Evolutionary conservation across 2,329 filamentous ascomycete genomes (phyloP), one percentile per base, ranked within the genome.

Genomic region (Chrysosporium keratinophilum): DNA sequence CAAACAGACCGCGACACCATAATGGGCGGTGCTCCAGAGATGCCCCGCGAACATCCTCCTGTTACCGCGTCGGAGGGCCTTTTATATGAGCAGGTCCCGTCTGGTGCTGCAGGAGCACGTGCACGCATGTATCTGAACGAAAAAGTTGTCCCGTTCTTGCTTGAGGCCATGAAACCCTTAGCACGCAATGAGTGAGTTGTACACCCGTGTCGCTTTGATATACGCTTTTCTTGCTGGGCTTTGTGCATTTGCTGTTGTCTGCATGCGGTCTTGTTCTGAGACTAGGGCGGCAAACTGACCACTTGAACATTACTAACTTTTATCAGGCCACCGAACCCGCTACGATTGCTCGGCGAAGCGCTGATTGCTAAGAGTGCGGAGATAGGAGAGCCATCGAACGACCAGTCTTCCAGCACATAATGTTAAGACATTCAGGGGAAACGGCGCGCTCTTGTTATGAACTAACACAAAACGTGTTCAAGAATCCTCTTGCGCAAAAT

Each of bases 101-200:
- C 54, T 17, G 39, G 79, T 1, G 69, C 77, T 1, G 82, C 87
- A 62, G 84, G 85, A 45, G 85, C 84, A 19, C 81, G 83, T 0
- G 81, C 81, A 4, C 78, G 85, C 43, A 78, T 80, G 62, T 89
- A 88, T 65, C 69, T 89, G 60, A 88, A 88, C 63, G 76, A 77
- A 47, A 86, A 82, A 61, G 78, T 89, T 40, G 85, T 84, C 0
- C 79, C 79, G 0, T 77, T 79, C 23, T 63, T 89, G 55, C 70
- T 88, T 39, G 84, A 88, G 62, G 85, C 84, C 20, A 85, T 89
- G 83, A 88, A 88, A 71, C 69, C 77, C 52, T 66, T 89, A 56
- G 83, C 83, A 3, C 82, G 79, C 60, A 82, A 88, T 41, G 80
- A 84, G 85, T 88, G 69, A 64, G 83, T 23, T 77, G 40, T 50